Base-by-base conservation (phyloP, 305 asterid genomes). In the Rubia tinctorum region DNA sequence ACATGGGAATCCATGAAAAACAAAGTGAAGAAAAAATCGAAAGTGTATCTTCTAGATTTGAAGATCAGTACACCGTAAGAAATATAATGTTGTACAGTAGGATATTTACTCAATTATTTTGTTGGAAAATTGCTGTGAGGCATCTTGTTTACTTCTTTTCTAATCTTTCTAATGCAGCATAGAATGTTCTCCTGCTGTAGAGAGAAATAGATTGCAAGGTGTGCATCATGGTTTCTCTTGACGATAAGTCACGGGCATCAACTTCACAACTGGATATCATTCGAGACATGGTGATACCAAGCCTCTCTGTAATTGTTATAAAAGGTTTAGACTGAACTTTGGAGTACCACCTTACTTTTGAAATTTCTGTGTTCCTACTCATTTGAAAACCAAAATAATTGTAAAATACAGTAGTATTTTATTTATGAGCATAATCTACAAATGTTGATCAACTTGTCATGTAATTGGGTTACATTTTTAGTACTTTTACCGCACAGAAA, bases 61-160 rank as follows among this genome's bases (percentile, higher is more conserved):
- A 79, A 73, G 76, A 88, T 92, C 71, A 77, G 81, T 60, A 78
- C 80, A 86, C 79, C 76, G 99, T 95, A 95, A 82, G 91, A 76
- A 76, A 68, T 69, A 62, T 45, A 40, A 34, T 18, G 59, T 58
- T 47, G 39, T 69, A 20, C 67, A 10, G 78, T 18, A 66, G 47
- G 58, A 42, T 15, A 37, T 53, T 43, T 59, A 11, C 69, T 75
- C 2, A 15, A 53, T 8, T 25, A 55, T 14, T 34, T 8, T 64
- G 20, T 60, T 60, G 43, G 1, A 23, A 53, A 17, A 68, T 55
- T 68, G 44, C 45, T 37, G 7, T n/a, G 64, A 5, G 60, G 20
- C 11, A 43, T 59, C 65, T 56, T 49, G 34, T 75, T 73, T 58
- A 74, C 61, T 71, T 63, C 61, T 85, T 76, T 68, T 71, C 76